Evolutionary conservation across 2,329 filamentous ascomycete genomes (phyloP).

Genomic region (Botrytis aclada): DNA sequence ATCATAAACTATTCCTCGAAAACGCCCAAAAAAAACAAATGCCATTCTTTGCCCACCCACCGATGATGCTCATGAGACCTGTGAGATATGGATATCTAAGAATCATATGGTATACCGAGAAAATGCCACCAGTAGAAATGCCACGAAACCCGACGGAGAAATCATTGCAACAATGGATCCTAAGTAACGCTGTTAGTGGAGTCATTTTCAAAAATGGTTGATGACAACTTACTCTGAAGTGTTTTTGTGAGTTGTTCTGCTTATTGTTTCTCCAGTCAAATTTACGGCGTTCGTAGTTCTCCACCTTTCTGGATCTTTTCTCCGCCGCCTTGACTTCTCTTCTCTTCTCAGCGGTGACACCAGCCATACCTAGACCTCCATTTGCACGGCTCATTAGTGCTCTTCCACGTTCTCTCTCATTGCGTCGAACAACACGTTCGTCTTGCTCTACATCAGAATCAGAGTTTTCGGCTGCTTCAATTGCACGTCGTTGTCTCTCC

Average conservation of each 20-base stretch:
- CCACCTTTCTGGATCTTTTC: conserved; percentile 64
- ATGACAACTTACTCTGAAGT: conserved; percentile 56
- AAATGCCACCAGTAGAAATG: conserved; percentile 18
- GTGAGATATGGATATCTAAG: conserved; percentile 14
- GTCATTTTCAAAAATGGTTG: conserved; percentile 2
- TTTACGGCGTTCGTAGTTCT: conserved; percentile 58
- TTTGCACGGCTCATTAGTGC: conserved; percentile 65
- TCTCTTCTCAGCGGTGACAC: conserved; percentile 74
- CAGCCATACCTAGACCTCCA: conserved; percentile 72
- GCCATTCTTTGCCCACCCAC: conserved; percentile 3
- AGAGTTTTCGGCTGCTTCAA: conserved; percentile 51
- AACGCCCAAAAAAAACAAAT: conserved; percentile 14
- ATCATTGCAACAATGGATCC: conserved; percentile 39
- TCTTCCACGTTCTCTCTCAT: conserved; percentile 46
- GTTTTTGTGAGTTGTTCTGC: conserved; percentile 64
- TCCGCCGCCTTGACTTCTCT: conserved; percentile 63
- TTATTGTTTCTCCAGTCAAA: conserved; percentile 71
- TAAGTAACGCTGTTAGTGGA: conserved; percentile 30
- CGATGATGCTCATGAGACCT: conserved; percentile 11
- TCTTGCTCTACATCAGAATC: conserved; percentile 46
- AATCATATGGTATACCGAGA: conserved; percentile 9
- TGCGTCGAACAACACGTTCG: conserved; percentile 40
- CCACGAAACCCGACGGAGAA: conserved; percentile 10
- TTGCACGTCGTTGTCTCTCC: conserved; percentile 68
- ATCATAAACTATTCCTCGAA: conserved; percentile 9